phyloP scores from a whole-genome alignment of 352 stramenopile genomes.

The Globisporangium nagaii region DNA sequence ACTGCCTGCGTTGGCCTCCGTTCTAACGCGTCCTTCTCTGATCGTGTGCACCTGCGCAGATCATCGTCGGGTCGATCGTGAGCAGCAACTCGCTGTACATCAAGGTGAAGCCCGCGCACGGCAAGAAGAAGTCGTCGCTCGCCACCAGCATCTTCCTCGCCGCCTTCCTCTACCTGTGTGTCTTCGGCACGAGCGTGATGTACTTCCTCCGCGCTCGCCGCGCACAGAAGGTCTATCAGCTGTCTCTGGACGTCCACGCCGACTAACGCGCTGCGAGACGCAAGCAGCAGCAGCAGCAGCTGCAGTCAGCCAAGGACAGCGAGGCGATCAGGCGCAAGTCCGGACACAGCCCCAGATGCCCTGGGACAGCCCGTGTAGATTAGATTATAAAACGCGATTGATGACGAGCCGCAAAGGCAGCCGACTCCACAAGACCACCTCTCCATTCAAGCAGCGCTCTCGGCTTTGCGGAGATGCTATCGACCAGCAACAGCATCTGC shows the following conservation, averaged over 20 bases:
- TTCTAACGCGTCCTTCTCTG: background rate
- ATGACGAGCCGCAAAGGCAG: conserved; percentile 4
- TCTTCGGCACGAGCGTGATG: conserved; percentile 84
- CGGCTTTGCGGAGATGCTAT: background rate
- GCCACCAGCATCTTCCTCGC: conserved; percentile 85
- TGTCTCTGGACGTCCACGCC: conserved; percentile 81
- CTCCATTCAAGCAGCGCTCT: background rate
- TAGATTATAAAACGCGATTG: conserved; percentile 26
- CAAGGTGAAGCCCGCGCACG: conserved; percentile 68
- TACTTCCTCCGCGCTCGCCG: conserved; percentile 75
- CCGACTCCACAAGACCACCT: too few relatives aligned
- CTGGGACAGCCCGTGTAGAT: conserved; percentile 31
- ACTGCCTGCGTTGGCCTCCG: background rate
- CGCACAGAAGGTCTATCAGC: conserved; percentile 84
- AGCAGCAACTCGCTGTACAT: conserved; percentile 87
- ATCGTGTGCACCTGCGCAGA: conserved; percentile 16
- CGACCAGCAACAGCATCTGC: background rate
- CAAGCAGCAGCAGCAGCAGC: background rate
- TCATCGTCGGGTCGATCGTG: conserved; percentile 83
- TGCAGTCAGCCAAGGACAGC: background rate
- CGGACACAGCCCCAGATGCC: background rate
- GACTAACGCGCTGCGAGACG: conserved; percentile 36
- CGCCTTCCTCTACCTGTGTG: conserved; percentile 76
- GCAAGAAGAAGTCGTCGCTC: conserved; percentile 80
- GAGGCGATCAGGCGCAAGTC: conserved; percentile 2